Conservation (phyloP, 352 stramenopile genomes). For the Globisporangium camurandrum region DNA sequence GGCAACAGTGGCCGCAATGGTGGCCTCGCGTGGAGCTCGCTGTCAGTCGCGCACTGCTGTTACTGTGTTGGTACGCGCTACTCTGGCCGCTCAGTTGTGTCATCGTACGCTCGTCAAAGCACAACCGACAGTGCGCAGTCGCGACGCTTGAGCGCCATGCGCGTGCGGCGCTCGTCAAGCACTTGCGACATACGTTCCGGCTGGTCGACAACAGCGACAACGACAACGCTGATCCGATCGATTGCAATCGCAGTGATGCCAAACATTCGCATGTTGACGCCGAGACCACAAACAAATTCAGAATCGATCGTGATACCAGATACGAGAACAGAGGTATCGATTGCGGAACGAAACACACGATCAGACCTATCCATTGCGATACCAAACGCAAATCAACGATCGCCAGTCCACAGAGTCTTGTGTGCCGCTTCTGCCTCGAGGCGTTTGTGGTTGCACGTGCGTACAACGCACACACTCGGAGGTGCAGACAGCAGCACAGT, state of each 20-base stretch:
- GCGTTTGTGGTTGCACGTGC: slow-evolving; percentile 5
- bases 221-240: not conserved
- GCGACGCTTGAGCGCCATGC: slow-evolving; percentile 1
- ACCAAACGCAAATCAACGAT: too few relatives aligned
- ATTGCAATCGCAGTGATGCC: too few relatives aligned
- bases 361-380: too few relatives aligned
- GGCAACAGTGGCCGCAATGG: not conserved
- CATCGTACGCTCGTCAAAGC: not conserved
- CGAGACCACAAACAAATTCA: too few relatives aligned
- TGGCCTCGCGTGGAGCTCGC: not conserved
- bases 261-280: too few relatives aligned
- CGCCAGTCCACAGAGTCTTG: not conserved
- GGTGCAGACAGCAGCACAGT: not conserved
- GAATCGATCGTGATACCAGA: too few relatives aligned
- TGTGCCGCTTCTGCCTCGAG: slow-evolving; percentile 7
- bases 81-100: slow-evolving; percentile 5
- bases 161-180: slow-evolving; percentile 7
- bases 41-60: not conserved
- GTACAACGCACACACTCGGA: slow-evolving; percentile 1
- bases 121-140: slow-evolving; percentile 1
- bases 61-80: slow-evolving; percentile 6
- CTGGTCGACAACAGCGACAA: not conserved
- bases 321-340: too few relatives aligned
- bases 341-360: too few relatives aligned
- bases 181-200: slow-evolving; percentile 3